Evolutionary conservation across 495 filamentous ascomycete genomes (phyloP), one percentile per base, ranked within the genome.

Genomic region (Penicillium chermesinum): DNA sequence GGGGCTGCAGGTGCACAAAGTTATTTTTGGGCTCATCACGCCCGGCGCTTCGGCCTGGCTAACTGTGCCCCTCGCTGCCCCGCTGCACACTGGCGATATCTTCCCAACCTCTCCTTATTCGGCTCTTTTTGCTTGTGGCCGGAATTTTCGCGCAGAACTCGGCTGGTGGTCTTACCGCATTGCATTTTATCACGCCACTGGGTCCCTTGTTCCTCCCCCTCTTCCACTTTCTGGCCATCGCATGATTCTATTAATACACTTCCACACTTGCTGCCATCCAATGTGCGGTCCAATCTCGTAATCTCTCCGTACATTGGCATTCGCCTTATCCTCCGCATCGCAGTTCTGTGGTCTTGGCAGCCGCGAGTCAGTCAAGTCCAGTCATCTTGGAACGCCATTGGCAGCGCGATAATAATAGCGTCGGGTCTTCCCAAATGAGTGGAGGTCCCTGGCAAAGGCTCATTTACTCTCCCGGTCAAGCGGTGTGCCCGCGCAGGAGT

Each of bases 11-110:
- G 49, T 54, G 58, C 46, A 55, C 49, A 55, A 44, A 47, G 59
- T 60, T 62, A 62, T 62, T 62, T 57, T 57, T 53, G 53, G n/a
- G 44, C 40, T 49, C 55, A 51, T 61, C 52, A 57, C 57, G 17
- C 44, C 50, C 43, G 49, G 55, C 55, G 55, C 55, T 58, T 61
- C 52, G 38, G 41, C 20, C 38, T 46, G 32, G 12, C 33, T 55
- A 51, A 43, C 48, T 46, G 42, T 41, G 39, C 38, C 32, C 49
- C 39, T 38, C 39, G 27, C 34, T 27, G 25, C 25, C 25, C 25
- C 25, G 25, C 25, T n/a, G n/a, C n/a, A n/a, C n/a, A n/a, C n/a
- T 30, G 25, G 25, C 25, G 25, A 30, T 30, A 30, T 30, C 25
- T 46, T 12, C 41, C 52, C 52, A 50, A 42, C 42, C 48, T 48